phyloP scores from a whole-genome alignment of 2,329 filamentous ascomycete species.

The Diaporthe sp. region DNA sequence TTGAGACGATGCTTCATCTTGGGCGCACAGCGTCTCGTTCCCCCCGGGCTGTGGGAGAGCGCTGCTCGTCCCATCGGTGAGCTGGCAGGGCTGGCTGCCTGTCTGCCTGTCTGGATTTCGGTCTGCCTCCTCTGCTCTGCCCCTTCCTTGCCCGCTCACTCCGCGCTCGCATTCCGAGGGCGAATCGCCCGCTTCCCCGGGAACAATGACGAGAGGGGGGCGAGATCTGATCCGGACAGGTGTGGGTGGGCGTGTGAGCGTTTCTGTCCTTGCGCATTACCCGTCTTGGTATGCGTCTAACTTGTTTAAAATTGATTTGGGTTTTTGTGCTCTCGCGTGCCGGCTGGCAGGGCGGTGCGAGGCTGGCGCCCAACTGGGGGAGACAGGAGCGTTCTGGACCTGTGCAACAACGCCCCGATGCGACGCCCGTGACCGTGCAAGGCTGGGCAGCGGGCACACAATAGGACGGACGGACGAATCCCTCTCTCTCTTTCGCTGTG shows the following conservation, averaged over 20 bases:
- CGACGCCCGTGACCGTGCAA: constrained; percentile 32
- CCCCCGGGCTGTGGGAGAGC: neutral
- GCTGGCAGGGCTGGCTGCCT: neutral
- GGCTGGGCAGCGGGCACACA: constrained; percentile 32
- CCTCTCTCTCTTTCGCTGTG: neutral
- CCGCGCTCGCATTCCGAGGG: constrained; percentile 18
- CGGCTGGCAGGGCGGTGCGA: constrained; percentile 28
- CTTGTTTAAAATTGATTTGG: constrained; percentile 34
- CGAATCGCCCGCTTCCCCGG: constrained; percentile 25
- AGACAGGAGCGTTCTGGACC: constrained; percentile 20
- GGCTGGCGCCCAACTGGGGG: constrained; percentile 9
- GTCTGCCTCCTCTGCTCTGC: neutral
- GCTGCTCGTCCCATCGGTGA: constrained; percentile 4
- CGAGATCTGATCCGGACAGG: neutral
- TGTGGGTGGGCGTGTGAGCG: neutral
- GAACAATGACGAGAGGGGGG: neutral
- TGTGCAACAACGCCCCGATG: constrained; percentile 26
- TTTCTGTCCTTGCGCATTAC: constrained; percentile 31
- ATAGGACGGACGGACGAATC: constrained; percentile 24
- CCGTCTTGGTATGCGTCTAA: constrained; percentile 33
- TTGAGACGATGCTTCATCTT: constrained; percentile 23
- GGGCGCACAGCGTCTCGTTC: neutral
- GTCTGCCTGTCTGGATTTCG: neutral
- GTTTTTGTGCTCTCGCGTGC: neutral
- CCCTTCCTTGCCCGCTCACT: neutral